Percentiles rank a stretch among this genome's conserved stretches.
These are phyloP conservation scores for Exophiala dermatitidis DNA, from an alignment of 2,329 filamentous ascomycete species.

Conservation along the genomic window DNA sequence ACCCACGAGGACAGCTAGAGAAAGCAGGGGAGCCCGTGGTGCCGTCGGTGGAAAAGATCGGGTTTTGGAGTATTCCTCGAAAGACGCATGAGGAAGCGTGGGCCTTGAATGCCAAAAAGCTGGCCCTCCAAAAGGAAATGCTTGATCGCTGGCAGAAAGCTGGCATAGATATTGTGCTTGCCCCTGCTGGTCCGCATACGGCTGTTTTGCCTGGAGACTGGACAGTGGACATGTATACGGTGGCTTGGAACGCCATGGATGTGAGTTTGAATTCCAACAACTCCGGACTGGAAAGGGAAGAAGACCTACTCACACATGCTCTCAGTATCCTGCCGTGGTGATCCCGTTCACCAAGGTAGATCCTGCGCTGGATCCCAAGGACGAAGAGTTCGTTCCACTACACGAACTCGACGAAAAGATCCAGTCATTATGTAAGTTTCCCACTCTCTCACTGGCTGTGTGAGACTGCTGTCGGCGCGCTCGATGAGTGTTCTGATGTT, in stretches of 20 bases:
- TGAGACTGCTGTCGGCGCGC: background rate
- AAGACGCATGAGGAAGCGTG: slow-evolving; percentile 34
- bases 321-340: slow-evolving; percentile 30
- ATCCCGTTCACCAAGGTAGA: slow-evolving; percentile 31
- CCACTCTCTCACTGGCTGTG: background rate
- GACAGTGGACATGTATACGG: slow-evolving; percentile 33
- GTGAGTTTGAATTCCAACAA: slow-evolving; percentile 1
- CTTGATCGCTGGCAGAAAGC: slow-evolving; percentile 34
- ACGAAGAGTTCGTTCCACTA: slow-evolving; percentile 27
- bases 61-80: slow-evolving; percentile 31
- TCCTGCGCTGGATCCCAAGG: slow-evolving; percentile 28
- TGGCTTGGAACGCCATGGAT: slow-evolving; percentile 34
- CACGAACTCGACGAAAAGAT: slow-evolving; percentile 27
- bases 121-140: slow-evolving; percentile 32
- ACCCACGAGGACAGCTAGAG: slow-evolving; percentile 30
- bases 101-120: slow-evolving; percentile 32
- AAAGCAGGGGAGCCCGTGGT: slow-evolving; percentile 32
- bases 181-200: slow-evolving; percentile 32
- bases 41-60: slow-evolving; percentile 31
- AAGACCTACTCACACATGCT: background rate
- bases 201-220: slow-evolving; percentile 32
- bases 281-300: background rate
- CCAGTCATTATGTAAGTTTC: slow-evolving; percentile 27
- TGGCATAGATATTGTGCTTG: slow-evolving; percentile 15
- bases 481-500: background rate